Base-by-base conservation (phyloP, 1,284 basidiomycete species). In the Stygiomarasmius scandens region DNA sequence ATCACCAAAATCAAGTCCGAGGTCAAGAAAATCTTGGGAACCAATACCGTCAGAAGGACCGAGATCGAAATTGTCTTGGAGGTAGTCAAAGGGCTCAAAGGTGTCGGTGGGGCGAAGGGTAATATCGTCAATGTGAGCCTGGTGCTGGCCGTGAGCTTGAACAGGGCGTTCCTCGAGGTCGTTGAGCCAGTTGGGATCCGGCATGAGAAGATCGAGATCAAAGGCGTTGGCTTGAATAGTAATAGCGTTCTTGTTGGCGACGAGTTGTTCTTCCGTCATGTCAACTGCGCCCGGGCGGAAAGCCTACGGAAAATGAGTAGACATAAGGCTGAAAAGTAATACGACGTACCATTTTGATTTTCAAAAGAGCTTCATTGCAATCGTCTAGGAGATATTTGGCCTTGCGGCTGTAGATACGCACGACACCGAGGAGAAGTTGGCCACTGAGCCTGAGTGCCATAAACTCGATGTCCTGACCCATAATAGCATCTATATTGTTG, bases 351-450 rank as follows among this genome's bases (percentile, higher is more conserved):
- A 97, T 92, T 71, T 96, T 96, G 59, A 99, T 96, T 72, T 96
- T 95, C 53, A 96, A 77, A 57, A 98, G 77, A 0, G 96, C 95
- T 71, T 99, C 97, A 66, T 96, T 96, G 71, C 96, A 98, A 72
- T 99, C 96, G 68, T 99, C 96, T 63, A 98, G 78, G 2, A 99
- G 83, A 75, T 99, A 99, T 70, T 98, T 97, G 22, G 95, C 94
- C 74, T 99, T 98, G 50, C 96, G 84, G 67, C 95, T 96, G 75
- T 99, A 98, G 69, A 99, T 98, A 59, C 97, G 86, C 51, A 96
- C 95, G 55, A 99, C 95, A 67, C 96, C 96, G 41, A 99, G 85
- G 58, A 99, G 83, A 48, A 99, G 82, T 68, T 98, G 96, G 8
- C 96, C 96, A 38, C 94, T 97, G 19, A 98, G 79, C 56, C 96